Percentiles rank a stretch among this genome's conserved stretches.
phyloP scores from a whole-genome alignment of 2,329 filamentous ascomycete species.

The Aspergillus sp. region DNA sequence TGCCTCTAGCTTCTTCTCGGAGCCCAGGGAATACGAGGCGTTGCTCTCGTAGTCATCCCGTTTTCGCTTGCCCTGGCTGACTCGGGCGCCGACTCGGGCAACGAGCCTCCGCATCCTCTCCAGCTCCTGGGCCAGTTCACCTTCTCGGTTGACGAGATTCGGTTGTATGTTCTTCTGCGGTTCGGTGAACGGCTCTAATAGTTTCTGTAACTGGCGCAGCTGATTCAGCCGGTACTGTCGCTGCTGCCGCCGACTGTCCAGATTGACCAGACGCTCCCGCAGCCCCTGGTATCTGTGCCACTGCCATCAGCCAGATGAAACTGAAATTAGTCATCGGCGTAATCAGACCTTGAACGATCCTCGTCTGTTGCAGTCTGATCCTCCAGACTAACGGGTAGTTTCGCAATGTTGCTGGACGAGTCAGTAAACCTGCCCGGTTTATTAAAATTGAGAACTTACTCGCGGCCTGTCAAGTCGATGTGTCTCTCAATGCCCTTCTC shows the following conservation, averaged over 20 bases:
- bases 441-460: slow-evolving; percentile 16
- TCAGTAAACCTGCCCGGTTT: slow-evolving; percentile 2
- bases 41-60: slow-evolving; percentile 8
- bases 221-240: slow-evolving; percentile 39
- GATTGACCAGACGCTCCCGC: slow-evolving; percentile 35
- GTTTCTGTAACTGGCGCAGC: slow-evolving; percentile 35
- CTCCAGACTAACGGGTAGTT: slow-evolving; percentile 29
- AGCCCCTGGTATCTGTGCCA: slow-evolving; percentile 32
- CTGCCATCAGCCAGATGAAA: slow-evolving; percentile 15
- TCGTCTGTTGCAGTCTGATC: slow-evolving; percentile 21
- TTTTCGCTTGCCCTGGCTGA: slow-evolving; percentile 21
- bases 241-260: slow-evolving; percentile 37
- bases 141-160: slow-evolving; percentile 45
- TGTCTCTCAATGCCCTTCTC: slow-evolving; percentile 27
- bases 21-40: slow-evolving; percentile 16
- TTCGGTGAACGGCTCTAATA: slow-evolving; percentile 42
- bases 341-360: slow-evolving; percentile 23
- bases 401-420: slow-evolving; percentile 27
- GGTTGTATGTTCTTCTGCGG: slow-evolving; percentile 45
- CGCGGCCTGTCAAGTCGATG: slow-evolving; percentile 29
- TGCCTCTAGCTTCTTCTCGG: slow-evolving; percentile 25
- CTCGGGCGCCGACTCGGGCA: slow-evolving; percentile 32
- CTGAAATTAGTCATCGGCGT: slow-evolving; percentile 8
- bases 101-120: slow-evolving; percentile 41
- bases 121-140: slow-evolving; percentile 41